phyloP scores from a whole-genome alignment of 2,329 filamentous ascomycete species.

The Davidsoniella australis region DNA sequence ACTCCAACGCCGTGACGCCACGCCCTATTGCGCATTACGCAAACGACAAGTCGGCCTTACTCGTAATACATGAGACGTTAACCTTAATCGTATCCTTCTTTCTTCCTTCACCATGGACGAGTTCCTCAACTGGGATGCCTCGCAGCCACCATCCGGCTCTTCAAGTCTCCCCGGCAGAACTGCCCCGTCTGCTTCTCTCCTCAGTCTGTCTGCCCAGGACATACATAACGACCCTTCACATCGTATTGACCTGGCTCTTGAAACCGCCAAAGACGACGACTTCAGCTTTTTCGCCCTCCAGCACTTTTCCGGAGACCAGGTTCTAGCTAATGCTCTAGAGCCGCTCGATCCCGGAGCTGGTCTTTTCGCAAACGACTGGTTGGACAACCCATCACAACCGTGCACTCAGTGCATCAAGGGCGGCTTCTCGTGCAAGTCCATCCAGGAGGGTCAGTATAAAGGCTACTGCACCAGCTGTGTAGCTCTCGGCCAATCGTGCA shows the following conservation, averaged over 20 bases:
- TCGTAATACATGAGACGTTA: too few species aligned
- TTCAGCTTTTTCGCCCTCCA: slow-evolving; percentile 42
- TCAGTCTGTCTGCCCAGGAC: slow-evolving; percentile 21
- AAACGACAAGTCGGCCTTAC: too few species aligned
- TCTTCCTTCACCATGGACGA: slow-evolving; percentile 29
- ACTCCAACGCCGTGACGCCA: background rate
- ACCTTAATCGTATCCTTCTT: background rate
- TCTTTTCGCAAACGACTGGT: slow-evolving; percentile 15
- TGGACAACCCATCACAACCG: slow-evolving; percentile 29
- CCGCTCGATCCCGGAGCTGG: slow-evolving; percentile 11
- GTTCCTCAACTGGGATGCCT: slow-evolving; percentile 42
- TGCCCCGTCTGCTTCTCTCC: slow-evolving; percentile 20
- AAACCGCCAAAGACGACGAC: slow-evolving; percentile 39
- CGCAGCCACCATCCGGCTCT: background rate
- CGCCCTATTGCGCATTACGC: background rate
- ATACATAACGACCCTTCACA: slow-evolving; percentile 19
- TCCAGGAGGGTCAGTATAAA: slow-evolving; percentile 40
- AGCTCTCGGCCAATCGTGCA: slow-evolving; percentile 40
- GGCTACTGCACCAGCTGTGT: slow-evolving; percentile 47
- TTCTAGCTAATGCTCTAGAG: slow-evolving; percentile 15
- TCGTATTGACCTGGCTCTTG: slow-evolving; percentile 37
- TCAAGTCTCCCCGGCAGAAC: slow-evolving; percentile 23
- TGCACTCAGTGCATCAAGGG: slow-evolving; percentile 35
- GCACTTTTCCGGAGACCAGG: slow-evolving; percentile 31
- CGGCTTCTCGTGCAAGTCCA: slow-evolving; percentile 42